phyloP scores from a whole-genome alignment of 148 eudicot species.

The Amaranthus hypochondriacus region DNA sequence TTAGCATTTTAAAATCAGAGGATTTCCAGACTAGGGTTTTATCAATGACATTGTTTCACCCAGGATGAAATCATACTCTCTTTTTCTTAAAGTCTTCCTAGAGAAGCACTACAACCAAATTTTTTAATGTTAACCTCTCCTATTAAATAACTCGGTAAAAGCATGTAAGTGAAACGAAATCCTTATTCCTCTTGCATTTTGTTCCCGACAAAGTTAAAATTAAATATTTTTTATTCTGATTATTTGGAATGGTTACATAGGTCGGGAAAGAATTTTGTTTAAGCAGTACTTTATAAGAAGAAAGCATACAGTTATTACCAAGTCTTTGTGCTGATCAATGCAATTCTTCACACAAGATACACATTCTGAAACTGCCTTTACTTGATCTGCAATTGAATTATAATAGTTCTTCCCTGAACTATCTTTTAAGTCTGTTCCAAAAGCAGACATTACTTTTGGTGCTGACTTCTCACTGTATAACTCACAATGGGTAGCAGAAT shows the following conservation, averaged over 20 bases:
- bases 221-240: neutral
- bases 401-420: conserved; percentile 40
- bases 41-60: neutral
- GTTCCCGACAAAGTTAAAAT: neutral
- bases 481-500: conserved; percentile 38
- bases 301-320: conserved; percentile 32
- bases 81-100: neutral
- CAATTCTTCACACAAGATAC: conserved; percentile 62
- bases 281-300: neutral
- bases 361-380: conserved; percentile 74
- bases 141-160: neutral
- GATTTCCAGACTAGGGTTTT: neutral
- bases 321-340: conserved; percentile 40
- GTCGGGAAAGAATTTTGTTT: neutral
- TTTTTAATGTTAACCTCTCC: neutral
- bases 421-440: conserved; percentile 48
- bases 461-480: conserved; percentile 23
- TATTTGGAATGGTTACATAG: neutral
- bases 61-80: neutral
- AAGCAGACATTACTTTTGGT: conserved; percentile 30
- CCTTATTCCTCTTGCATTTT: neutral
- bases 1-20: neutral
- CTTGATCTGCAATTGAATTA: conserved; percentile 62
- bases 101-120: neutral
- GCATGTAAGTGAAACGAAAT: neutral